Percentiles rank a stretch among this genome's conserved stretches.
These are phyloP conservation scores for Macrolepiota fuliginosa DNA, from an alignment of 768 basidiomycete genomes.

Conservation along the genomic window DNA sequence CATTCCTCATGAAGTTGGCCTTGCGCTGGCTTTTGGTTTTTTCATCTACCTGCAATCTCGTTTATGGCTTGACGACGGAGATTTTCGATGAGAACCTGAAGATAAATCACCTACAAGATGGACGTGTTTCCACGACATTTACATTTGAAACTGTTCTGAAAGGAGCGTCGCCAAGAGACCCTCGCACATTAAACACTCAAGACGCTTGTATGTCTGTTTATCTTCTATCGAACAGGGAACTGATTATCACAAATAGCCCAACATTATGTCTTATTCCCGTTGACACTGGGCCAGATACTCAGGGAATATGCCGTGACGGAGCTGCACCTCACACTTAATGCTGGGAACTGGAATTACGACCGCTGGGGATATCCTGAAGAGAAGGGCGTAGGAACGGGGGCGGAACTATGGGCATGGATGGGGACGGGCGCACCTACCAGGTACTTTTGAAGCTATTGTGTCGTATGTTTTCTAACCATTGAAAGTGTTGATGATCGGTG, in stretches of 20 bases:
- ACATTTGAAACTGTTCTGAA: constrained; percentile 68
- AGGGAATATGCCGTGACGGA: constrained; percentile 84
- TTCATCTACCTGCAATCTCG: constrained; percentile 14
- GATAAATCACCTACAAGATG: constrained; percentile 65
- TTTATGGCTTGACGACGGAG: constrained; percentile 30
- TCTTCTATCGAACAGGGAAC: background rate
- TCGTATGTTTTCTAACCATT: constrained; percentile 5
- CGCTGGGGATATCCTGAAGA: constrained; percentile 82
- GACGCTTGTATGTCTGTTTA: constrained; percentile 37
- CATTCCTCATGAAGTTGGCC: constrained; percentile 6
- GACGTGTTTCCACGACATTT: constrained; percentile 79
- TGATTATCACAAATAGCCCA: constrained; percentile 48
- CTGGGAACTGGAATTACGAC: constrained; percentile 89
- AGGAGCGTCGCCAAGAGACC: constrained; percentile 54
- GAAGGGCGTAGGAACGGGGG: constrained; percentile 76
- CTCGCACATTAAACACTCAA: constrained; percentile 47
- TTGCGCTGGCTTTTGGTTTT: constrained; percentile 8
- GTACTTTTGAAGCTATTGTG: constrained; percentile 30
- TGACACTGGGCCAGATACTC: constrained; percentile 83
- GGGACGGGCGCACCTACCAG: constrained; percentile 54
- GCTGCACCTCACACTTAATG: constrained; percentile 85
- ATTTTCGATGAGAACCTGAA: constrained; percentile 46
- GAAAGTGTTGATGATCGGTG: constrained; percentile 73
- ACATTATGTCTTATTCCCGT: constrained; percentile 85
- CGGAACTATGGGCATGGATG: constrained; percentile 92